phyloP scores from a whole-genome alignment of 495 filamentous ascomycete species.

The Barbatosphaeria neglecta region DNA sequence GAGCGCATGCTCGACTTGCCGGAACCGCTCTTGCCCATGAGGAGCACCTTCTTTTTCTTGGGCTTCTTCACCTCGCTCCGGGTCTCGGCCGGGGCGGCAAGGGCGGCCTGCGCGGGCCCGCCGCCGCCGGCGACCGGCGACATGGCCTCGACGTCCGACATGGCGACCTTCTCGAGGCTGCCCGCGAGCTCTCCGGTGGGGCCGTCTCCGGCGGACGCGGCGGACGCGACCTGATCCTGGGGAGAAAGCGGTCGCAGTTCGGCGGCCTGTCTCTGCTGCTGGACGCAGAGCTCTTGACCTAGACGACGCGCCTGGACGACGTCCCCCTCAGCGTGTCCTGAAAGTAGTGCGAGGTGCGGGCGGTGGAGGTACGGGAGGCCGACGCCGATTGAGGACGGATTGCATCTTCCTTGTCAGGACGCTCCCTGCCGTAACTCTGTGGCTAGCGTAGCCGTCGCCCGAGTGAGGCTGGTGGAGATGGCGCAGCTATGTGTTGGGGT shows the following conservation, averaged over 20 bases:
- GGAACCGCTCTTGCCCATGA: constrained; percentile 90
- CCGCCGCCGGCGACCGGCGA: background rate
- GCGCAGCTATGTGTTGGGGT: background rate
- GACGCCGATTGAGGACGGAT: background rate
- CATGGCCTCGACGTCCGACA: constrained; percentile 10
- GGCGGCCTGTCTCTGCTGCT: background rate
- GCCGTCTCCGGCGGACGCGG: background rate
- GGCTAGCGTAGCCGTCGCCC: background rate
- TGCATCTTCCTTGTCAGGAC: no score
- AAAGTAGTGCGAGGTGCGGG: background rate
- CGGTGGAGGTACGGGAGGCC: background rate
- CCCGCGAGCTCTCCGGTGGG: background rate
- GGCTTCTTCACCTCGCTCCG: constrained; percentile 40
- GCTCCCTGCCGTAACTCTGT: no score
- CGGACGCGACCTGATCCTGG: background rate
- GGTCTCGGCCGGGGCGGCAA: constrained; percentile 4
- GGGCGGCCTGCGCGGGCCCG: background rate
- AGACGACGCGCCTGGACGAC: background rate
- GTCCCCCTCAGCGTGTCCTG: background rate
- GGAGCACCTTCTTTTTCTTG: constrained; percentile 50
- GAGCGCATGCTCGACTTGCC: constrained; percentile 98
- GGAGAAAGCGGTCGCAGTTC: background rate
- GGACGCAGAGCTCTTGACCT: background rate
- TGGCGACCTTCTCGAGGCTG: constrained; percentile 3
- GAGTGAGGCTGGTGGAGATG: background rate